Evolutionary conservation across 331 rosid genomes (phyloP).

Genomic region (Arachis monticola): DNA sequence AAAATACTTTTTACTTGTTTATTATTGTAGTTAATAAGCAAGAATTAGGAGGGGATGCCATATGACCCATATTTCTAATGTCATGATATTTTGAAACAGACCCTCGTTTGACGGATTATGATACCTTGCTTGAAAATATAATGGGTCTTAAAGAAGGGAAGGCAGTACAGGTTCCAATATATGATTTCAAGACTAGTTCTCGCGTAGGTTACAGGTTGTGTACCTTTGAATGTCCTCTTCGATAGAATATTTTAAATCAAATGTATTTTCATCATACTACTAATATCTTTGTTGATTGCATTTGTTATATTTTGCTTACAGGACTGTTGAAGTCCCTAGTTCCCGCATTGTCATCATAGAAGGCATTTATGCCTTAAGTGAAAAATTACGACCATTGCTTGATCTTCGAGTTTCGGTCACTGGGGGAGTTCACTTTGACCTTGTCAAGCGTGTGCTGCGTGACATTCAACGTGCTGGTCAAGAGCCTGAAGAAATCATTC

Average conservation of each 20-base stretch:
- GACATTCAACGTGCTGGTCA: conserved; percentile 98
- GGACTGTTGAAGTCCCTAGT: conserved; percentile 87
- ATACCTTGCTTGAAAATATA: conserved; percentile 87
- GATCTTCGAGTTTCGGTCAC: conserved; percentile 99
- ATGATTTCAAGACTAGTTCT: conserved; percentile 95
- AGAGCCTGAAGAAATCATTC: conserved; percentile 98
- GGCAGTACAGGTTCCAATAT: conserved; percentile 85
- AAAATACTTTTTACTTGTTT: conserved; percentile 1
- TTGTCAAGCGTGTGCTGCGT: conserved; percentile 96
- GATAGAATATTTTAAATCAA: conserved; percentile 8
- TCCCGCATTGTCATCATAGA: conserved; percentile 87
- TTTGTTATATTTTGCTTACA: conserved; percentile 50
- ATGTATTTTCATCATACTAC: conserved; percentile 3
- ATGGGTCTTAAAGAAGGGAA: conserved; percentile 87
- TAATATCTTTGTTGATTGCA: conserved; percentile 28
- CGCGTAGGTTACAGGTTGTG: conserved; percentile 88
- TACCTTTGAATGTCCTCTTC: conserved; percentile 33
- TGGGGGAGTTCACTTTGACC: conserved; percentile 98
- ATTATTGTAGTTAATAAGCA: conserved; percentile 26
- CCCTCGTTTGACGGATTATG: conserved; percentile 98
- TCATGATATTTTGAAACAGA: conserved; percentile 63
- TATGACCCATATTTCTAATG: conserved; percentile 24
- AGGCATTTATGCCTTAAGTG: conserved; percentile 96
- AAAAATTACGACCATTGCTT: conserved; percentile 81
- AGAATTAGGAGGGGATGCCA: conserved; percentile 38